A percentile compares a stretch with the other conserved stretches of the same genome.
These are phyloP conservation scores for Phyllosticta ampelicida DNA, from an alignment of 2,329 filamentous ascomycete genomes.

Conservation along the genomic window DNA sequence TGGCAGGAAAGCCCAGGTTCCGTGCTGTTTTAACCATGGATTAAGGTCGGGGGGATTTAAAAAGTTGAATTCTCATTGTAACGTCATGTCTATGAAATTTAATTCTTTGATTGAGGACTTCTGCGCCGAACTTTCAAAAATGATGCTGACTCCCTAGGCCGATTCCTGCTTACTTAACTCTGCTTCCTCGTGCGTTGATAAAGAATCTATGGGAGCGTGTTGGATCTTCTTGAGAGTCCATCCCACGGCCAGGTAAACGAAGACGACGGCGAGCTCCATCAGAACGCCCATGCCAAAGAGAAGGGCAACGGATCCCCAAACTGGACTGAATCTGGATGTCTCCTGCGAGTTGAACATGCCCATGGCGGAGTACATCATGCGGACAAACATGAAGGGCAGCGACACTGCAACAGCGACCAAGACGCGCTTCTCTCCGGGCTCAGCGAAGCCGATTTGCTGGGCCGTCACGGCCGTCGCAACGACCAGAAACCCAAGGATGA, in stretches of 20 bases:
- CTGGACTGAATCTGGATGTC: not conserved
- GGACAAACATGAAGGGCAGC: not conserved
- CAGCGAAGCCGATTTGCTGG: not conserved
- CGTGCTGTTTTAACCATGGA: constrained; percentile 41
- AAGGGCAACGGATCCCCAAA: not conserved
- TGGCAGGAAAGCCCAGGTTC: constrained; percentile 40
- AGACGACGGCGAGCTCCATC: constrained; percentile 5
- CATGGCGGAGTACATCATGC: not conserved
- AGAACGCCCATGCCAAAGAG: constrained; percentile 2
- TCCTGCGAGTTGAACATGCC: not conserved
- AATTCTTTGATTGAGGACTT: not conserved
- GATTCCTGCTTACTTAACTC: not conserved
- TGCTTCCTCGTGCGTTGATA: not conserved
- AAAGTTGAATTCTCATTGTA: not conserved
- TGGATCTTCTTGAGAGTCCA: constrained; percentile 4
- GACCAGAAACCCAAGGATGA: not conserved
- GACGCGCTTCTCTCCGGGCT: constrained; percentile 6
- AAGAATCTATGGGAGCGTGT: not conserved
- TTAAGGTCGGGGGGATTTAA: constrained; percentile 13
- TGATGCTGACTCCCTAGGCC: not conserved
- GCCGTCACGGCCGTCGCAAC: not conserved
- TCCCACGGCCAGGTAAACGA: not conserved
- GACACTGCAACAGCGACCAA: not conserved
- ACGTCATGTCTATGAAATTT: not conserved
- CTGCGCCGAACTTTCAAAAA: not conserved